Conservation (phyloP, 192 early-diverging fungal genomes). For the Backusella tarrabulga region DNA sequence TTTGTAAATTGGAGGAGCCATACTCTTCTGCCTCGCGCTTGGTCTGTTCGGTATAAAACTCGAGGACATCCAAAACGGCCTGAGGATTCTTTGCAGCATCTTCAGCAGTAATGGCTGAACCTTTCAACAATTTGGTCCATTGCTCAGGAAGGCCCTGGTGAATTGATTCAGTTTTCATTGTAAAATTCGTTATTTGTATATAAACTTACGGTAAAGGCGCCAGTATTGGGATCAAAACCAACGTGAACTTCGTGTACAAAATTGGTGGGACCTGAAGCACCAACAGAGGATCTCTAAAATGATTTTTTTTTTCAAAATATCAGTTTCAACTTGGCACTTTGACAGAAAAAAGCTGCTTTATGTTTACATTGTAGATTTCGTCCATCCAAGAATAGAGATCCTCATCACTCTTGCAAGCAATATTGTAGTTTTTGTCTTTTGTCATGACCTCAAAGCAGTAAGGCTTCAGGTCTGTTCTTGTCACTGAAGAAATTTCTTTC, state of each 20-base stretch:
- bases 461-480: slow-evolving; percentile 83
- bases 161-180: background rate
- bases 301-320: background rate
- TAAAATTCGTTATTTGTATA: background rate
- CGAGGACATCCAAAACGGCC: slow-evolving; percentile 95
- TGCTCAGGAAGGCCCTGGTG: slow-evolving; percentile 86
- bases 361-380: slow-evolving; percentile 84
- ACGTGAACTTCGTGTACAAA: slow-evolving; percentile 86
- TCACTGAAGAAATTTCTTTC: slow-evolving; percentile 87
- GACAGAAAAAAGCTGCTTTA: background rate
- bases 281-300: slow-evolving; percentile 68
- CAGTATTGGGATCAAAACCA: slow-evolving; percentile 63
- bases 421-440: slow-evolving; percentile 90
- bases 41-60: slow-evolving; percentile 94
- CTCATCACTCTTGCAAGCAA: slow-evolving; percentile 92
- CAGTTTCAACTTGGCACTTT: background rate
- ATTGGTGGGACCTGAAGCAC: slow-evolving; percentile 81
- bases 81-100: slow-evolving; percentile 98
- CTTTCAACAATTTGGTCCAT: slow-evolving; percentile 93
- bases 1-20: slow-evolving; percentile 39
- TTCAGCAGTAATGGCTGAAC: slow-evolving; percentile 94
- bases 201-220: slow-evolving; percentile 54
- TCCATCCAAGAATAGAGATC: slow-evolving; percentile 99
- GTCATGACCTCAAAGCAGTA: slow-evolving; percentile 95
- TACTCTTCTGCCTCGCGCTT: slow-evolving; percentile 56